Evolutionary conservation across 768 basidiomycete genomes (phyloP).

Genomic region (Cantharellus cinnabarinus): DNA sequence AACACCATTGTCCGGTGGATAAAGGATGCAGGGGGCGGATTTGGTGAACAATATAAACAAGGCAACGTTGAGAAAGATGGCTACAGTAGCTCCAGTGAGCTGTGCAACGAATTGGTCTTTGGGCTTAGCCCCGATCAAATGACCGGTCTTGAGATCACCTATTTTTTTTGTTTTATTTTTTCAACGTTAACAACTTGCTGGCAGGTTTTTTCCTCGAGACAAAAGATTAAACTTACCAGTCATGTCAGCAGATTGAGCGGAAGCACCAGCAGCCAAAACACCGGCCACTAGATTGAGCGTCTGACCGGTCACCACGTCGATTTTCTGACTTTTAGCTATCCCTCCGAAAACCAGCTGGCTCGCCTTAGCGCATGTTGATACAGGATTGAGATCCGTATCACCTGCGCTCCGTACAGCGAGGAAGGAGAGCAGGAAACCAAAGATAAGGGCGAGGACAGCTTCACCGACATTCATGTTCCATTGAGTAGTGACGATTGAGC

Average conservation of each 20-base stretch:
- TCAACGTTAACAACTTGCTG: no score
- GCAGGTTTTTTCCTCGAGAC: no score
- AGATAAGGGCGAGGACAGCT: conserved; percentile 33
- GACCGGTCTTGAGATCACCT: conserved; percentile 29
- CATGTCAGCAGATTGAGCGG: conserved; percentile 42
- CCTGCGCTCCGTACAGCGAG: conserved; percentile 42
- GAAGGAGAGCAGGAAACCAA: conserved; percentile 47
- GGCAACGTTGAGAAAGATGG: conserved; percentile 37
- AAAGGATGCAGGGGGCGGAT: conserved; percentile 36
- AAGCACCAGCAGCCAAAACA: conserved; percentile 33
- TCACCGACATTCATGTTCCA: conserved; percentile 20
- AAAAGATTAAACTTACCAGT: conserved; percentile 28
- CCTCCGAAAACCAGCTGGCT: conserved; percentile 48
- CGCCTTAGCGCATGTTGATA: conserved; percentile 17
- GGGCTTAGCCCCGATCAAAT: conserved; percentile 43
- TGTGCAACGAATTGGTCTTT: conserved; percentile 42
- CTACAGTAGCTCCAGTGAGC: conserved; percentile 34
- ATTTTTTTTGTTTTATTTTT: no score
- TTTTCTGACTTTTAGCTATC: conserved; percentile 27
- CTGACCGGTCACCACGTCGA: conserved; percentile 20
- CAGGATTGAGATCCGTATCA: conserved; percentile 38
- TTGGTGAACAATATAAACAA: conserved; percentile 43
- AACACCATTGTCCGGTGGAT: conserved; percentile 11
- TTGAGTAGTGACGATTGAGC: conserved; percentile 7
- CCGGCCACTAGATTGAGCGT: conserved; percentile 33